Conservation (phyloP, 371 early-diverging fungal species). For the Mucor sp. region DNA sequence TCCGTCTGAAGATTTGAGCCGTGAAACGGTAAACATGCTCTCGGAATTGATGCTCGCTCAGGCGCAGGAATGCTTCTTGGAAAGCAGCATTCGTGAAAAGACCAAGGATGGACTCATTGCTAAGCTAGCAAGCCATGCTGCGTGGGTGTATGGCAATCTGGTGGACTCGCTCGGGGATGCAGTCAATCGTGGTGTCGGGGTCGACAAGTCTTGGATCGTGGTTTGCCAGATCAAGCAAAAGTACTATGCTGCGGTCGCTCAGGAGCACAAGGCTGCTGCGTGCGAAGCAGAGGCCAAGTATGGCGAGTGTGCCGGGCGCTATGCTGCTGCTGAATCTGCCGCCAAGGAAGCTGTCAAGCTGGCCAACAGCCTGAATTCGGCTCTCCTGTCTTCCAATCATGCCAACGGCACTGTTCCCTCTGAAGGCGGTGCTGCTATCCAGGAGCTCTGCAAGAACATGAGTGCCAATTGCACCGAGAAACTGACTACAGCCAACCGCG, state of each 20-base stretch:
- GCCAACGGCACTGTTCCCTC: constrained; percentile 46
- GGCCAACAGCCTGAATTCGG: constrained; percentile 61
- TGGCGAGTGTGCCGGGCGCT: constrained; percentile 84
- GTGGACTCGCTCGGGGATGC: constrained; percentile 69
- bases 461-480: constrained; percentile 65
- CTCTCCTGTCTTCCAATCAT: constrained; percentile 46
- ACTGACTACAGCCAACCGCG: constrained; percentile 63
- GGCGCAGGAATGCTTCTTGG: constrained; percentile 93
- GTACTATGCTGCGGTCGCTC: constrained; percentile 82
- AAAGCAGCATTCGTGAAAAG: constrained; percentile 83
- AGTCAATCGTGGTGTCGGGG: constrained; percentile 47
- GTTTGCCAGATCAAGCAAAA: constrained; percentile 84
- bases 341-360: constrained; percentile 86
- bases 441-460: constrained; percentile 65
- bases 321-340: constrained; percentile 73
- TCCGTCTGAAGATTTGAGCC: constrained; percentile 88
- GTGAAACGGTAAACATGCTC: constrained; percentile 85
- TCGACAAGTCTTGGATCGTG: constrained; percentile 69
- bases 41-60: constrained; percentile 89
- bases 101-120: constrained; percentile 83
- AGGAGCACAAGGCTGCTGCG: constrained; percentile 79
- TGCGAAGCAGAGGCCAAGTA: constrained; percentile 79
- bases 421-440: constrained; percentile 63
- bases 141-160: constrained; percentile 73
- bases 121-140: constrained; percentile 88